Conservation (phyloP, 2,329 filamentous ascomycete species). For the Amphichorda felina region DNA sequence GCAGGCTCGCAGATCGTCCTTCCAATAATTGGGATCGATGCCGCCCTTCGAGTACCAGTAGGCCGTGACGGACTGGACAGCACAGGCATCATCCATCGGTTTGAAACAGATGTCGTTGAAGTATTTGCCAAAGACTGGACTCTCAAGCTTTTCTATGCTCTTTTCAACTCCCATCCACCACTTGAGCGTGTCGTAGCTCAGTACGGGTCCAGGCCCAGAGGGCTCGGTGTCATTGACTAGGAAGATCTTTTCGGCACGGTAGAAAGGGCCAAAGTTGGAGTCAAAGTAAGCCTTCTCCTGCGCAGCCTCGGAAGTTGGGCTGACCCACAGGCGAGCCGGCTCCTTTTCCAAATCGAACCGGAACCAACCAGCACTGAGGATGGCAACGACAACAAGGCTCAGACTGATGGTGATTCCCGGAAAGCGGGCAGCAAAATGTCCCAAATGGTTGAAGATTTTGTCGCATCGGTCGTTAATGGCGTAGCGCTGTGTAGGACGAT, state of each 20-base stretch:
- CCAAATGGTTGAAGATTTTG: slow-evolving; percentile 66
- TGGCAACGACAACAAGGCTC: slow-evolving; percentile 61
- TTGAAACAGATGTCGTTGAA: slow-evolving; percentile 89
- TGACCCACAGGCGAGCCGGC: slow-evolving; percentile 92
- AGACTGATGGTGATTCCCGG: slow-evolving; percentile 70
- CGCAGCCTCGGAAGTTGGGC: slow-evolving; percentile 79
- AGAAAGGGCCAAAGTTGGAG: slow-evolving; percentile 86
- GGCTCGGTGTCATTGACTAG: slow-evolving; percentile 73
- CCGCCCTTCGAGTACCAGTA: slow-evolving; percentile 61
- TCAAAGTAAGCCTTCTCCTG: slow-evolving; percentile 94
- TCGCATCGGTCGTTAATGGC: slow-evolving; percentile 76
- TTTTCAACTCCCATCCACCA: slow-evolving; percentile 95
- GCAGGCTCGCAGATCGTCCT: slow-evolving; percentile 59
- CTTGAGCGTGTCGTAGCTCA: slow-evolving; percentile 75
- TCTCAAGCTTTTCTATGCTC: slow-evolving; percentile 61
- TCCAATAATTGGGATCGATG: slow-evolving; percentile 45
- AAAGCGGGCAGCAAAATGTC: slow-evolving; percentile 69
- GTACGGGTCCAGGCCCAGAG: slow-evolving; percentile 57
- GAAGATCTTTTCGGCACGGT: slow-evolving; percentile 86
- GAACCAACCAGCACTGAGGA: slow-evolving; percentile 81
- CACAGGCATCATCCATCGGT: slow-evolving; percentile 77
- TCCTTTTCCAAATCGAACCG: slow-evolving; percentile 83
- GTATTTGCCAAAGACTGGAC: slow-evolving; percentile 52
- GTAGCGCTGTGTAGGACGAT: slow-evolving; percentile 70
- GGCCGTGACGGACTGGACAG: slow-evolving; percentile 82